phyloP scores from a whole-genome alignment of 257 asterid genomes.

The Forsythia viridissima region DNA sequence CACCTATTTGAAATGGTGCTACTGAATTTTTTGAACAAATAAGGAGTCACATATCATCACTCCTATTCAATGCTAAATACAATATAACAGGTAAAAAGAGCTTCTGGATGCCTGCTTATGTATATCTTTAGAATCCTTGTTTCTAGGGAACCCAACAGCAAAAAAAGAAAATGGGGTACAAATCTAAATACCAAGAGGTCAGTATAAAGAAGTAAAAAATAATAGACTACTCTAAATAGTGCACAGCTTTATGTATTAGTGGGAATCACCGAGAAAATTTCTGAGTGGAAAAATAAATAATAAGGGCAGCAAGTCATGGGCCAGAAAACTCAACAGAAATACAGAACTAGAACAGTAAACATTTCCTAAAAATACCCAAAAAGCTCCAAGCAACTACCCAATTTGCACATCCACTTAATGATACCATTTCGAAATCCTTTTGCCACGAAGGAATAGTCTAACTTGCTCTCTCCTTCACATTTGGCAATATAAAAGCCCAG shows the following conservation, averaged over 20 bases:
- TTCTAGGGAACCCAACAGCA: background rate
- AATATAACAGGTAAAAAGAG: background rate
- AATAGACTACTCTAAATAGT: background rate
- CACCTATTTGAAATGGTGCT: background rate
- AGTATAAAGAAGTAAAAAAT: background rate
- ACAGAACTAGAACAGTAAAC: background rate
- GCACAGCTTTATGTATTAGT: background rate
- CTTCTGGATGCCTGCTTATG: background rate
- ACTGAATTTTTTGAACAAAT: background rate
- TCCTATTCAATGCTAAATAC: slow-evolving; percentile 6
- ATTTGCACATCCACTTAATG: background rate
- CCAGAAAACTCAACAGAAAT: background rate
- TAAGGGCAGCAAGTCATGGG: background rate
- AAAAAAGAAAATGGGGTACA: background rate
- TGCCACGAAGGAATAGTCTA: background rate
- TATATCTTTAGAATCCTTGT: background rate
- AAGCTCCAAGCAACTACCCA: slow-evolving; percentile 2
- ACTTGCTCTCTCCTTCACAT: too few relatives aligned
- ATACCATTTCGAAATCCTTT: background rate
- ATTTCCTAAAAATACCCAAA: background rate
- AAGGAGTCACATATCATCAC: background rate
- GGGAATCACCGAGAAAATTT: background rate
- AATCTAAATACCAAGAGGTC: background rate
- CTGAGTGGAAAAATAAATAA: background rate
- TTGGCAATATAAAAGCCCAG: too few relatives aligned